These are phyloP conservation scores for Macaranga tanarius DNA, from an alignment of 441 rosid genomes.

Conservation along the genomic window DNA sequence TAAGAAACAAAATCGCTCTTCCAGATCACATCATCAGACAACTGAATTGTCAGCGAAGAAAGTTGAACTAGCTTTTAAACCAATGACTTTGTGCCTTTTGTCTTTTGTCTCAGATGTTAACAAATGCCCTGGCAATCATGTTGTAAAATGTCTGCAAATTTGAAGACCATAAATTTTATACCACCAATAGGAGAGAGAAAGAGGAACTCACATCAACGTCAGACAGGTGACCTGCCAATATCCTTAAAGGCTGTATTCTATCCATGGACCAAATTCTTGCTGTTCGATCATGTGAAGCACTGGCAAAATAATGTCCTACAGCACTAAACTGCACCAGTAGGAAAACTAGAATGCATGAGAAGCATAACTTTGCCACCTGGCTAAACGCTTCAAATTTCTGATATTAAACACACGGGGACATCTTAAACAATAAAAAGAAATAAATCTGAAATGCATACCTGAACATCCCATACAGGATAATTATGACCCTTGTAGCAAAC, in stretches of 20 bases:
- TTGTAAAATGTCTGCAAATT: not conserved
- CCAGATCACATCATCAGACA: not conserved
- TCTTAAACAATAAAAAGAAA: not conserved
- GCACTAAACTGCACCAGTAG: slow-evolving; percentile 88
- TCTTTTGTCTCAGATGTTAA: not conserved
- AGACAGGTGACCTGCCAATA: slow-evolving; percentile 97
- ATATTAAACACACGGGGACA: not conserved
- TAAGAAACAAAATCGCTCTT: not conserved
- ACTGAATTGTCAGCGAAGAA: not conserved
- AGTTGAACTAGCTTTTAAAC: not conserved
- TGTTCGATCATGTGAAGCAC: slow-evolving; percentile 96
- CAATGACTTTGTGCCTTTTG: not conserved
- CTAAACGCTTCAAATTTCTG: not conserved
- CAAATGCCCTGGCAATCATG: not conserved
- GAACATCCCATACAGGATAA: slow-evolving; percentile 98
- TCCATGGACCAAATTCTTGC: slow-evolving; percentile 98
- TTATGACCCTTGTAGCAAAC: slow-evolving; percentile 99
- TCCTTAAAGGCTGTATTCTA: slow-evolving; percentile 85
- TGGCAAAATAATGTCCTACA: slow-evolving; percentile 93
- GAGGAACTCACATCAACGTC: slow-evolving; percentile 83
- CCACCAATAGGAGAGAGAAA: not conserved
- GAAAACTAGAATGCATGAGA: slow-evolving; percentile 16
- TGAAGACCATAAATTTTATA: not conserved
- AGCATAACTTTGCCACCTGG: not conserved
- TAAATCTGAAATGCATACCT: slow-evolving; percentile 47